Evolutionary conservation across 106 monocot genomes (phyloP).

Genomic region (Platanthera guangdongensis): DNA sequence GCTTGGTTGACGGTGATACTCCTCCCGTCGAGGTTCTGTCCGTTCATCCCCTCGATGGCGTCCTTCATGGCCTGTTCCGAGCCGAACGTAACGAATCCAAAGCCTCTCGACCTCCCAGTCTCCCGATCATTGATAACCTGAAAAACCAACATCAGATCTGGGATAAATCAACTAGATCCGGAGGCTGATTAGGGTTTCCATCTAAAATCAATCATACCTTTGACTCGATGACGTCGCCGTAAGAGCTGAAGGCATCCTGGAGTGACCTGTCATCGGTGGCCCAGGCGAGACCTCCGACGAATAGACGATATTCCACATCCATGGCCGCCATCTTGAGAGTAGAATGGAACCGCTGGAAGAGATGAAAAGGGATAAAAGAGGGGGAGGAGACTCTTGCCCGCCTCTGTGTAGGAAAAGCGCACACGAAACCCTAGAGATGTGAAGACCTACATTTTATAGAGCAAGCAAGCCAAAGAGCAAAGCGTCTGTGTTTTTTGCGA

Average conservation of each 20-base stretch:
- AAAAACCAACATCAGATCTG: neutral
- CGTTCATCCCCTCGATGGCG: conserved; percentile 68
- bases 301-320: conserved; percentile 59
- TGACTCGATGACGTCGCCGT: conserved; percentile 52
- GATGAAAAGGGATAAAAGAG: neutral
- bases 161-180: neutral
- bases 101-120: conserved; percentile 58
- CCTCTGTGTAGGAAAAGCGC: conserved; percentile 7
- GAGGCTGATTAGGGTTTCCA: neutral
- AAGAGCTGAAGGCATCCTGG: conserved; percentile 42
- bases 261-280: conserved; percentile 51
- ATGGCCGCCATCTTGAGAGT: conserved; percentile 20
- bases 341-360: conserved; percentile 16
- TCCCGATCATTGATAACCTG: conserved; percentile 50
- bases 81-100: conserved; percentile 58
- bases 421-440: conserved; percentile 14
- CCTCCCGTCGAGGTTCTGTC: conserved; percentile 49
- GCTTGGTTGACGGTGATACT: conserved; percentile 68
- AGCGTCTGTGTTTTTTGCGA: neutral
- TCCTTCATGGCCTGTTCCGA: conserved; percentile 51
- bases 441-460: neutral
- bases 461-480: neutral
- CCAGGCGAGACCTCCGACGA: conserved; percentile 76
- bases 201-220: conserved; percentile 14
- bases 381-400: conserved; percentile 22